Percentiles rank a stretch among this genome's conserved stretches.
phyloP scores from a whole-genome alignment of 1,139 yeast species.

The Pichia sp. region DNA sequence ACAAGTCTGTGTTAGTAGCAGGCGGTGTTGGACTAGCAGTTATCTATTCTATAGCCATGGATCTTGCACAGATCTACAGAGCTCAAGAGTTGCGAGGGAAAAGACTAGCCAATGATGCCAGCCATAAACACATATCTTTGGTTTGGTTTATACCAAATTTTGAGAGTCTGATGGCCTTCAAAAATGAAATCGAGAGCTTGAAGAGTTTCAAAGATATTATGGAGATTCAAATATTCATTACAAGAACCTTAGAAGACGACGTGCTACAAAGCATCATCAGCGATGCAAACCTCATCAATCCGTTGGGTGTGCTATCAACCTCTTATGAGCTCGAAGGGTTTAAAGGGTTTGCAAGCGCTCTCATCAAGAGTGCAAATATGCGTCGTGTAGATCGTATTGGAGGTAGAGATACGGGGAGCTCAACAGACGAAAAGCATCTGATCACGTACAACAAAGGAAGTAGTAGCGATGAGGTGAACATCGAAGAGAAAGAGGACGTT shows the following conservation, averaged over 20 bases:
- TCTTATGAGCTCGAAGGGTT: slow-evolving; percentile 2
- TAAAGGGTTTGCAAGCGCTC: slow-evolving; percentile 6
- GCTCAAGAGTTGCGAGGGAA: slow-evolving; percentile 29
- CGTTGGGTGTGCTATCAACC: slow-evolving; percentile 1
- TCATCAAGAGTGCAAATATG: background rate
- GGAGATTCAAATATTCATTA: slow-evolving; percentile 28
- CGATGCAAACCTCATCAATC: slow-evolving; percentile 7
- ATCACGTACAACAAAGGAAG: background rate
- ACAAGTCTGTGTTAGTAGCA: slow-evolving; percentile 36
- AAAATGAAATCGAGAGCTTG: slow-evolving; percentile 30
- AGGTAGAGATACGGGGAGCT: background rate
- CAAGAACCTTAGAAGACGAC: slow-evolving; percentile 22
- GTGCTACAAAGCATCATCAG: slow-evolving; percentile 13
- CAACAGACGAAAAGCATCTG: background rate
- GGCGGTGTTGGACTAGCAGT: slow-evolving; percentile 43
- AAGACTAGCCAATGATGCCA: slow-evolving; percentile 4
- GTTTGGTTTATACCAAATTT: slow-evolving; percentile 34
- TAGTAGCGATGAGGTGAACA: background rate
- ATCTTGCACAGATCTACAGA: slow-evolving; percentile 33
- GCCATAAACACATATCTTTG: slow-evolving; percentile 24
- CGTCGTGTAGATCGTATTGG: background rate
- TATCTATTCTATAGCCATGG: slow-evolving; percentile 35
- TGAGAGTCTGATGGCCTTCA: slow-evolving; percentile 30
- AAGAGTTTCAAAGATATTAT: slow-evolving; percentile 23
- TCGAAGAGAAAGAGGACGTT: background rate